Percentiles rank a stretch among this genome's conserved stretches.
These are phyloP conservation scores for Cladosporium velox DNA, from an alignment of 2,329 filamentous ascomycete species.

Conservation along the genomic window DNA sequence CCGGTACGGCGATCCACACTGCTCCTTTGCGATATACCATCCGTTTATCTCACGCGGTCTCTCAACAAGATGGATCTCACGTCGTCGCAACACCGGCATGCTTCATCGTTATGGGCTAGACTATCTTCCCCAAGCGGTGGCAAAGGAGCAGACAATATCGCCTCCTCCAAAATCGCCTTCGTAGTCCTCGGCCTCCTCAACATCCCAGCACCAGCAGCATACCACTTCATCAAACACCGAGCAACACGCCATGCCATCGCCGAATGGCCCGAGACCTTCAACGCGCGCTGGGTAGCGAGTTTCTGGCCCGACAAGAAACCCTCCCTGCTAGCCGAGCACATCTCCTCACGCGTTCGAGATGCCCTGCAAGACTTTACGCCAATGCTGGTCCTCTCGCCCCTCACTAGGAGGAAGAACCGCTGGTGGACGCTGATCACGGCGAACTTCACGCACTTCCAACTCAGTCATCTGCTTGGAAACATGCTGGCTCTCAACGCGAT, in stretches of 20 bases:
- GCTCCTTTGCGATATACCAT: background rate
- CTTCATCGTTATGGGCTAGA: background rate
- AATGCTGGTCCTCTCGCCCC: slow-evolving; percentile 8
- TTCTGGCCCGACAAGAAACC: slow-evolving; percentile 12
- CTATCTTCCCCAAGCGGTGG: background rate
- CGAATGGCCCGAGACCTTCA: slow-evolving; percentile 14
- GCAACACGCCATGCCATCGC: slow-evolving; percentile 7
- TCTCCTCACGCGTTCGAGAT: slow-evolving; percentile 6
- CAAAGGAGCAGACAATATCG: background rate
- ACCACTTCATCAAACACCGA: slow-evolving; percentile 6
- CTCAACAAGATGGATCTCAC: background rate
- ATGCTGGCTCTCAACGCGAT: slow-evolving; percentile 16
- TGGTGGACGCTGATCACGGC: slow-evolving; percentile 23
- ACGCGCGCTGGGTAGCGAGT: slow-evolving; percentile 19
- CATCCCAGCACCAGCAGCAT: slow-evolving; percentile 11
- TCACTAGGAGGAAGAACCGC: slow-evolving; percentile 35
- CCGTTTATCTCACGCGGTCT: background rate
- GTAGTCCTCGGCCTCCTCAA: slow-evolving; percentile 18
- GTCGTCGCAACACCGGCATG: slow-evolving; percentile 3
- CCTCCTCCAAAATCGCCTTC: slow-evolving; percentile 16
- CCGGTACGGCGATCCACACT: slow-evolving; percentile 8
- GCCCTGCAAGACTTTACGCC: background rate
- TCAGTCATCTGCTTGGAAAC: slow-evolving; percentile 15
- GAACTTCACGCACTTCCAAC: slow-evolving; percentile 22
- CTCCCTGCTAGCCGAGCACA: slow-evolving; percentile 16